Conservation (phyloP, 2,329 filamentous ascomycete genomes). For the Phialophora chinensis region DNA sequence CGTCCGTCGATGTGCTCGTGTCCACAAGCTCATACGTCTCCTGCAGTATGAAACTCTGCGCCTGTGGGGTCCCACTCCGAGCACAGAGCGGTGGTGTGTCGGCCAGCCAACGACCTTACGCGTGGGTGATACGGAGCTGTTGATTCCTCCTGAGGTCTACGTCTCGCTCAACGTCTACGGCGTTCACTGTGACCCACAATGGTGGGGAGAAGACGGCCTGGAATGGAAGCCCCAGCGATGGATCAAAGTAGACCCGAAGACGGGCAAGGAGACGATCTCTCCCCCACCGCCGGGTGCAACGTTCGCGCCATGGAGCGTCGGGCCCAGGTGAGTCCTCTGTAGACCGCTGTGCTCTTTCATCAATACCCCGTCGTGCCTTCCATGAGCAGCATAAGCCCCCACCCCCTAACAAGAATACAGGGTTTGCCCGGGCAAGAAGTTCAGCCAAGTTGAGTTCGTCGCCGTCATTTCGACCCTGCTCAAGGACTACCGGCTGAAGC, state of each 20-base stretch:
- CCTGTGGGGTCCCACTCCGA: conserved; percentile 38
- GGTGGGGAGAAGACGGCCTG: conserved; percentile 41
- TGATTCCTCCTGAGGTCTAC: conserved; percentile 34
- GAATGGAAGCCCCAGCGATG: conserved; percentile 46
- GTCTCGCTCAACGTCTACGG: conserved; percentile 39
- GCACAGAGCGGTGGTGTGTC: conserved; percentile 31
- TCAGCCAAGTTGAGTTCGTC: conserved; percentile 48
- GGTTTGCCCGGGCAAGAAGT: conserved; percentile 43
- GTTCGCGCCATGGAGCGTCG: conserved; percentile 44
- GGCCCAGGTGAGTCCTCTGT: conserved; percentile 40
- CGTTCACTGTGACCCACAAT: conserved; percentile 41
- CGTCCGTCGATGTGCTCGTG: neutral
- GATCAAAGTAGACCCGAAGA: conserved; percentile 37
- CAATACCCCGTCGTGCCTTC: neutral
- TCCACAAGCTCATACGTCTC: neutral
- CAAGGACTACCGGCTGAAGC: conserved; percentile 24
- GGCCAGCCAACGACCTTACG: conserved; percentile 29
- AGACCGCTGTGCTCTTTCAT: neutral
- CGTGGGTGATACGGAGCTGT: conserved; percentile 25
- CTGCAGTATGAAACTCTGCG: conserved; percentile 41
- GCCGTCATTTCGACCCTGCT: conserved; percentile 41
- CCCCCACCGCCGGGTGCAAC: conserved; percentile 22
- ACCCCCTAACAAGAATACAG: neutral
- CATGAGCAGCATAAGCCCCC: neutral
- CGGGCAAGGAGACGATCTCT: conserved; percentile 26